These are phyloP conservation scores for Ascocoryne sarcoides DNA, from an alignment of 2,329 filamentous ascomycete genomes.

Conservation along the genomic window DNA sequence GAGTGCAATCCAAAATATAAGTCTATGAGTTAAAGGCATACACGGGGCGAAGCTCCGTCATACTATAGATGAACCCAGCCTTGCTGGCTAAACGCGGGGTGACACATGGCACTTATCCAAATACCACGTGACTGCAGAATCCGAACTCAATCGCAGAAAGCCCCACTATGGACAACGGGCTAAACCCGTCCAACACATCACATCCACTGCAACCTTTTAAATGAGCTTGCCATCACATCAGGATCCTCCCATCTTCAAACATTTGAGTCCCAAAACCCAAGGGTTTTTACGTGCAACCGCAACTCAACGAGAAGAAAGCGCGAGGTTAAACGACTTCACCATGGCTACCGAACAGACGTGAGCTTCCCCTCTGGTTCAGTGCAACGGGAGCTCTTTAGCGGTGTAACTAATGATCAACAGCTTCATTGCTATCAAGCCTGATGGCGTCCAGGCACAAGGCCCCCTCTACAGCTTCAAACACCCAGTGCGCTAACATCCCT, in stretches of 20 bases:
- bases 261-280: constrained; percentile 39
- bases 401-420: constrained; percentile 41
- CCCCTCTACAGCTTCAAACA: not conserved
- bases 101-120: no score
- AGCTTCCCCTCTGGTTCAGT: constrained; percentile 7
- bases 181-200: no score
- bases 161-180: no score
- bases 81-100: no score
- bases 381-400: constrained; percentile 11
- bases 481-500: not conserved
- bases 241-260: constrained; percentile 36
- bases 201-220: no score
- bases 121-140: no score
- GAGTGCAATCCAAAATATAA: no score
- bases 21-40: no score
- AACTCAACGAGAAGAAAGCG: constrained; percentile 27
- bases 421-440: constrained; percentile 99
- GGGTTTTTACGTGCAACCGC: constrained; percentile 31
- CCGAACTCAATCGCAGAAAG: no score
- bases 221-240: no score
- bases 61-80: no score
- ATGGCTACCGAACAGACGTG: constrained; percentile 84
- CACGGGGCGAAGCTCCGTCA: no score
- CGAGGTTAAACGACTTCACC: constrained; percentile 35
- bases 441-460: constrained; percentile 84